A percentile compares a stretch with the other conserved stretches of the same genome.
Evolutionary conservation across 2,329 filamentous ascomycete genomes (phyloP).

Genomic region (Gyromitra esculenta): DNA sequence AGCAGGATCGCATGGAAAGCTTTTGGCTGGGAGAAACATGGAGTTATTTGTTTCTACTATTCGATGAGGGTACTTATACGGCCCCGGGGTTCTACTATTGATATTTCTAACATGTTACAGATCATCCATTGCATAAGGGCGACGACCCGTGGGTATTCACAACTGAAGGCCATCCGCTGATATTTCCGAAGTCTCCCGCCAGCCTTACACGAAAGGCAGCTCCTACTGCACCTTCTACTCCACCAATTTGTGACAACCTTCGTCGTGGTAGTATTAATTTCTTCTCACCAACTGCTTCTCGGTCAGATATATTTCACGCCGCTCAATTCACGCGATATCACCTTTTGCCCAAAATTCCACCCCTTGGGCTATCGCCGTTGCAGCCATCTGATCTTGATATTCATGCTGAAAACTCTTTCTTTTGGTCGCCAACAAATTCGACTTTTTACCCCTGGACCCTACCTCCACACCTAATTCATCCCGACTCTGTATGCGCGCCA

Average conservation of each 20-base stretch:
- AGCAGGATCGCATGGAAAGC: constrained; percentile 96
- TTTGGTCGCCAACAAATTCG: constrained; percentile 80
- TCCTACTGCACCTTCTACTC: constrained; percentile 53
- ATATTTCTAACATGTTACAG: constrained; percentile 61
- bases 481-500: constrained; percentile 78
- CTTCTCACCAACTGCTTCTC: constrained; percentile 77
- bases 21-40: constrained; percentile 97
- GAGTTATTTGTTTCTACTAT: constrained; percentile 94
- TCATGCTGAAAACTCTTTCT: constrained; percentile 80
- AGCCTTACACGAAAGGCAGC: constrained; percentile 48
- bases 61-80: constrained; percentile 66
- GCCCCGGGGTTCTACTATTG: not conserved
- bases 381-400: constrained; percentile 67
- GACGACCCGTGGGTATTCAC: constrained; percentile 93
- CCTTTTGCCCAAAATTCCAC: constrained; percentile 69
- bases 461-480: constrained; percentile 76
- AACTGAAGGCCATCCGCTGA: constrained; percentile 91
- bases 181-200: constrained; percentile 70
- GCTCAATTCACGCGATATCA: constrained; percentile 85
- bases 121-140: constrained; percentile 85
- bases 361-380: constrained; percentile 60
- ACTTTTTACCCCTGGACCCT: constrained; percentile 95
- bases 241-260: constrained; percentile 31
- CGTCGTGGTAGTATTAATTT: constrained; percentile 43
- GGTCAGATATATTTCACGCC: constrained; percentile 86